phyloP scores from a whole-genome alignment of 108 stramenopile genomes.

The Seminavis robusta region DNA sequence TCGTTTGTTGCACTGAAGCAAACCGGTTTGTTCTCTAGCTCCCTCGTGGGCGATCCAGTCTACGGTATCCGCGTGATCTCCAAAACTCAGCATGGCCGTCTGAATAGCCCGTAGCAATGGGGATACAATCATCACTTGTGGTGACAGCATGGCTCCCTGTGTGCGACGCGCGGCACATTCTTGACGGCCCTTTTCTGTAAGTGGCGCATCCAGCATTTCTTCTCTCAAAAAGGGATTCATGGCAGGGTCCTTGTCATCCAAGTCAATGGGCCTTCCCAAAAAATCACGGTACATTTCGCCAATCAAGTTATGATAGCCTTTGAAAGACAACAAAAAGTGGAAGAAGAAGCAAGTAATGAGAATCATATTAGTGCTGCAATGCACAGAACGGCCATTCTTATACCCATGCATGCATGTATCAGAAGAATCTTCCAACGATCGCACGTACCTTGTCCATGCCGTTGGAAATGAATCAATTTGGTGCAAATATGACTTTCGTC shows the following conservation, averaged over 20 bases:
- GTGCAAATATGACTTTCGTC: too few relatives aligned
- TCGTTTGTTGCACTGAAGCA: constrained; percentile 53
- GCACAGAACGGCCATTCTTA: too few relatives aligned
- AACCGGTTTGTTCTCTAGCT: constrained; percentile 61
- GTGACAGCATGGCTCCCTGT: constrained; percentile 13
- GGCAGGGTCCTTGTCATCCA: constrained; percentile 38
- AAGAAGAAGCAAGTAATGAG: too few relatives aligned
- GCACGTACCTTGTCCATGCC: constrained; percentile 68
- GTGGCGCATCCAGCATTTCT: constrained; percentile 56
- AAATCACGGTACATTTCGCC: constrained; percentile 53
- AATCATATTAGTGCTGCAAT: too few relatives aligned
- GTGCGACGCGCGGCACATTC: constrained; percentile 32
- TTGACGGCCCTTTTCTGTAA: constrained; percentile 42
- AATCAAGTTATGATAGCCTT: constrained; percentile 67
- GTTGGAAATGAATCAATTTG: constrained; percentile 66
- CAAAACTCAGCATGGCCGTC: constrained; percentile 52
- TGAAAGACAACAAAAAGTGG: too few relatives aligned
- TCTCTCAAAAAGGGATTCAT: constrained; percentile 51
- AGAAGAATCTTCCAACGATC: too few relatives aligned
- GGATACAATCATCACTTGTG: constrained; percentile 50
- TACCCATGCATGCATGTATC: too few relatives aligned
- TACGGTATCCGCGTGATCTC: constrained; percentile 1
- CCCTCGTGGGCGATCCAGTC: constrained; percentile 68
- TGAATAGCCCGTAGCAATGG: constrained; percentile 52
- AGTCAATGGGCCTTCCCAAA: constrained; percentile 24